These are phyloP conservation scores for Celoporthe dispersa DNA, from an alignment of 2,329 filamentous ascomycete species.

Conservation along the genomic window DNA sequence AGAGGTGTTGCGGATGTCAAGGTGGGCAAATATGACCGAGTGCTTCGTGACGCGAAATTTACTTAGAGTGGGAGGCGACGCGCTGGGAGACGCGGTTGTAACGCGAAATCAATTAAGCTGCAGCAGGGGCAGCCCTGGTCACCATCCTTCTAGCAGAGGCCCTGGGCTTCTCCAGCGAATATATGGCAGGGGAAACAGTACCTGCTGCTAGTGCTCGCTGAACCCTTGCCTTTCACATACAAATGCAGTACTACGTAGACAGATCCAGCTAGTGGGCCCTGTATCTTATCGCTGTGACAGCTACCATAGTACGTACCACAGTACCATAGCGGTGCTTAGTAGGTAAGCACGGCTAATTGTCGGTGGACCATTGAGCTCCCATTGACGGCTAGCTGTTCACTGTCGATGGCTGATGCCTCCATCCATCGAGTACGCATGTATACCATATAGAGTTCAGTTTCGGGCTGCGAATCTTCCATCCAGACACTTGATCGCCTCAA, in stretches of 20 bases:
- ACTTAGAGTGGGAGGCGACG: conserved; percentile 1
- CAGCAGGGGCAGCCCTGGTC: conserved; percentile 6
- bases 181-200: background rate
- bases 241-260: too few species aligned
- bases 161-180: too few species aligned
- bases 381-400: conserved; percentile 25
- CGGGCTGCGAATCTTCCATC: conserved; percentile 6
- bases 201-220: background rate
- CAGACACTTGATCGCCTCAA: background rate
- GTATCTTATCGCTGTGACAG: conserved; percentile 2
- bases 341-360: conserved; percentile 13
- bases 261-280: background rate
- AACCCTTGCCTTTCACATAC: background rate
- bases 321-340: background rate
- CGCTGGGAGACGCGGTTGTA: conserved; percentile 10
- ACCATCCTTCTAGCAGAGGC: conserved; percentile 1
- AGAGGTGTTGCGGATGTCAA: background rate
- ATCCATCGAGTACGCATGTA: background rate
- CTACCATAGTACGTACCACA: background rate
- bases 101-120: conserved; percentile 17
- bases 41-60: conserved; percentile 14
- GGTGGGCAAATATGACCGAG: conserved; percentile 1
- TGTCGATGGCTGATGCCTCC: conserved; percentile 15
- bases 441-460: background rate
- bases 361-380: conserved; percentile 15